Evolutionary conservation across 495 filamentous ascomycete species (phyloP).

Genomic region (Hypoxylon subgilvum): DNA sequence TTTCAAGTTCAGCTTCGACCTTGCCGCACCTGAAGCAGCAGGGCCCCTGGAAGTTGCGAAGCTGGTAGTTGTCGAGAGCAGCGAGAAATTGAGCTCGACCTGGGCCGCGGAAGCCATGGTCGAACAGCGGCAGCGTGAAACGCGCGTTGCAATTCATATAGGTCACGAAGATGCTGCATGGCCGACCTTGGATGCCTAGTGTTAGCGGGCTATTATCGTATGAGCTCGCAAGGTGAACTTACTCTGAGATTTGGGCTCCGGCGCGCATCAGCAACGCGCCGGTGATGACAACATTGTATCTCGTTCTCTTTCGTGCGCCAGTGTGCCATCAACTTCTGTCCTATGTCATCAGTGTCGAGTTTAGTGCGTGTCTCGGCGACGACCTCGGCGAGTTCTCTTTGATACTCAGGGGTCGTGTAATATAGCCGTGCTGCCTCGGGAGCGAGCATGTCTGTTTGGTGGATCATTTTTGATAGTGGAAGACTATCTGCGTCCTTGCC

Average conservation of each 20-base stretch:
- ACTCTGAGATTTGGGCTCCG: conserved; percentile 24
- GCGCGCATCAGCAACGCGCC: conserved; percentile 26
- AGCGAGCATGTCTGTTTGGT: neutral
- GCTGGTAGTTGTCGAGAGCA: conserved; percentile 20
- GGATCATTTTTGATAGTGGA: neutral
- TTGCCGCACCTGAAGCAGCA: conserved; percentile 25
- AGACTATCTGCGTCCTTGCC: neutral
- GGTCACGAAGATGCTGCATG: conserved; percentile 6
- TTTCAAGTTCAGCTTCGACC: conserved; percentile 8
- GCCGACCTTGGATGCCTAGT: neutral
- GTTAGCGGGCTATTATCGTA: neutral
- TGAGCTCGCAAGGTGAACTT: neutral
- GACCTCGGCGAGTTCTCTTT: neutral
- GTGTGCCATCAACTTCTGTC: neutral
- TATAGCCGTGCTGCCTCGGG: neutral
- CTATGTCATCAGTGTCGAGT: conserved; percentile 8
- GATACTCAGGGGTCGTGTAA: neutral
- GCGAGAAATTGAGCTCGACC: conserved; percentile 30
- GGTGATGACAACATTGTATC: conserved; percentile 22
- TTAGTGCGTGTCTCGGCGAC: neutral
- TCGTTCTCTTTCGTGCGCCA: conserved; percentile 14
- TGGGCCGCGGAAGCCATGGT: conserved; percentile 25
- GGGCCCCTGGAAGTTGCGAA: conserved; percentile 18
- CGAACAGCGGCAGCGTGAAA: neutral
- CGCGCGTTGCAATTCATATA: conserved; percentile 9